Evolutionary conservation across 2,329 filamentous ascomycete genomes (phyloP).

Genomic region (Neofusicoccum parvum): DNA sequence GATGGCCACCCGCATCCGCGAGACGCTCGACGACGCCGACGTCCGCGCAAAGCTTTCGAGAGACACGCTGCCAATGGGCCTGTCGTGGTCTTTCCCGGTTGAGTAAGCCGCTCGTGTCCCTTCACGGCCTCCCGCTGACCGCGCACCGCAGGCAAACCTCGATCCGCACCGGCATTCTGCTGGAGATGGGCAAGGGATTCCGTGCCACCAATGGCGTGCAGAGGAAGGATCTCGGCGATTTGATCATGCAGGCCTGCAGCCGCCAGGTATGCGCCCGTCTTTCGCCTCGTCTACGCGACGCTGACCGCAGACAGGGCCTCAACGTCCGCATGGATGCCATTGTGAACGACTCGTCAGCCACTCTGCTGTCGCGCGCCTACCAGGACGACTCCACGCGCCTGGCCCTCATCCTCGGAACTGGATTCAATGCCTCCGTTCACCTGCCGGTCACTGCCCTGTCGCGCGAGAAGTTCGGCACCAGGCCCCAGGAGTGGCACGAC

Average conservation of each 20-base stretch:
- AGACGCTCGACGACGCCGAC: constrained; percentile 50
- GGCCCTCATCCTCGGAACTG: constrained; percentile 66
- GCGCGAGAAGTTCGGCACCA: constrained; percentile 56
- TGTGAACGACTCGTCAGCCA: constrained; percentile 65
- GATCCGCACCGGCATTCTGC: constrained; percentile 56
- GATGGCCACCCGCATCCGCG: constrained; percentile 63
- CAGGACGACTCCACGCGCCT: constrained; percentile 62
- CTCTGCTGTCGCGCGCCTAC: constrained; percentile 64
- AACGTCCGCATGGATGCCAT: constrained; percentile 64
- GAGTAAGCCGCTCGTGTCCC: constrained; percentile 45
- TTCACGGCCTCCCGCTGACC: background rate
- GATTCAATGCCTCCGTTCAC: constrained; percentile 66
- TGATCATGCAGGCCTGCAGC: constrained; percentile 62
- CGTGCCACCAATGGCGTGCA: constrained; percentile 60
- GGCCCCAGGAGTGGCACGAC: constrained; percentile 58
- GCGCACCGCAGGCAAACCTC: constrained; percentile 55
- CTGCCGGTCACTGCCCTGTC: constrained; percentile 59
- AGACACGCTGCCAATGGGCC: constrained; percentile 56
- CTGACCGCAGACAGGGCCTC: constrained; percentile 43
- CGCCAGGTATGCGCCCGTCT: constrained; percentile 42
- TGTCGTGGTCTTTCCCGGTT: constrained; percentile 69
- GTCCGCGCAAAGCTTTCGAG: constrained; percentile 26
- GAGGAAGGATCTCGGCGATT: constrained; percentile 60
- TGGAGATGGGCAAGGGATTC: constrained; percentile 69
- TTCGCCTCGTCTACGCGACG: constrained; percentile 12